phyloP scores from a whole-genome alignment of 441 rosid genomes.

The Erysimum cheiri region DNA sequence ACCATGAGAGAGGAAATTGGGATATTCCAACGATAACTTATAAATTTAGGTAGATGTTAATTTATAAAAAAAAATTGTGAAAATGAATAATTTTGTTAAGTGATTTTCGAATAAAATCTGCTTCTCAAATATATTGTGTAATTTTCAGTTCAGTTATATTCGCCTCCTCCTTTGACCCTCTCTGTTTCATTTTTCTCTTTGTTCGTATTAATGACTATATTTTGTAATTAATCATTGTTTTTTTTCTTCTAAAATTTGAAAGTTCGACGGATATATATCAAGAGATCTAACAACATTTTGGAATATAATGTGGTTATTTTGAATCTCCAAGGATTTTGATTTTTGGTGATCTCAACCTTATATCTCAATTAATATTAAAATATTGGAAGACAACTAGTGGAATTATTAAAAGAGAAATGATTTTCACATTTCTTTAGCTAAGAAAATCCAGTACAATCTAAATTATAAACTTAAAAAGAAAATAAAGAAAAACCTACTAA shows the following conservation, averaged over 20 bases:
- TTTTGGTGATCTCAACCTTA: not conserved
- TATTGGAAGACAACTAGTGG: not conserved
- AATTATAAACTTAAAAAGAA: not conserved
- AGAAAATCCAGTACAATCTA: not conserved
- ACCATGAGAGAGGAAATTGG: too few relatives aligned
- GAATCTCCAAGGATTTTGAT: not conserved
- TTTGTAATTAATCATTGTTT: too few relatives aligned
- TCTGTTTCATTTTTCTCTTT: too few relatives aligned
- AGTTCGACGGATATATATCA: not conserved
- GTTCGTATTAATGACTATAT: too few relatives aligned
- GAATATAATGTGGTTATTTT: not conserved
- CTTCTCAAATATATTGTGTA: too few relatives aligned
- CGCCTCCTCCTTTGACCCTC: too few relatives aligned
- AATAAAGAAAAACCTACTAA: conserved; percentile 6
- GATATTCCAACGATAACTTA: too few relatives aligned
- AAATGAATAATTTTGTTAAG: too few relatives aligned
- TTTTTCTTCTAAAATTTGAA: not conserved
- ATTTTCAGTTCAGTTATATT: too few relatives aligned
- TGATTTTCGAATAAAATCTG: too few relatives aligned
- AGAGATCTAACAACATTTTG: not conserved
- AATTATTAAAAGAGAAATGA: not conserved
- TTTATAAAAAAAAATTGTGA: too few relatives aligned
- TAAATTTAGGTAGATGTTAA: too few relatives aligned
- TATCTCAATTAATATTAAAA: not conserved
- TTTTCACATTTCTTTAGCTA: not conserved